Evolutionary conservation across 441 rosid species (phyloP).

Genomic region (Gossypium trilobum): DNA sequence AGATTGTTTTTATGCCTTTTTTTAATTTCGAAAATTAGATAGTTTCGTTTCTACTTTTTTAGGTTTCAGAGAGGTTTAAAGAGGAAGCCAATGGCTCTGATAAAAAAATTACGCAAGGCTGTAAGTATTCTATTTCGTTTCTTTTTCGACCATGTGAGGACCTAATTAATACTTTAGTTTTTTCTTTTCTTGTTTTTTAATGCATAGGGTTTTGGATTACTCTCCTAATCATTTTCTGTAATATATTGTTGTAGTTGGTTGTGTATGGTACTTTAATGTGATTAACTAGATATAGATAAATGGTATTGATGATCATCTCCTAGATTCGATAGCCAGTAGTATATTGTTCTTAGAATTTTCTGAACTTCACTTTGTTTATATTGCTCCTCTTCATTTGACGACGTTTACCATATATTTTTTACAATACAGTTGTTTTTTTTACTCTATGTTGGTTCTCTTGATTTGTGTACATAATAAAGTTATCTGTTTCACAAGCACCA

Average conservation of each 20-base stretch:
- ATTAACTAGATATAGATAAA: background rate
- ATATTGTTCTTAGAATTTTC: background rate
- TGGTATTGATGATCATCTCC: background rate
- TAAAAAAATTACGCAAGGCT: slow-evolving; percentile 66
- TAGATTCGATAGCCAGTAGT: background rate
- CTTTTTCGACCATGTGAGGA: background rate
- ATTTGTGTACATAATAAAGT: background rate
- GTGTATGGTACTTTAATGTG: background rate
- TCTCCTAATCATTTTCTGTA: background rate
- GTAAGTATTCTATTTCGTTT: slow-evolving; percentile 19
- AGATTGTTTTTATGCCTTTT: no score
- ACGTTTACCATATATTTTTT: background rate
- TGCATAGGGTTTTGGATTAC: background rate
- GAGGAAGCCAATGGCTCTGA: slow-evolving; percentile 65
- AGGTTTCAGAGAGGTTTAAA: slow-evolving; percentile 59
- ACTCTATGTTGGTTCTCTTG: background rate
- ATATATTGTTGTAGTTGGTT: background rate
- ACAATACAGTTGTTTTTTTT: background rate
- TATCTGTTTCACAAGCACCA: background rate
- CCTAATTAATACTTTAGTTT: background rate
- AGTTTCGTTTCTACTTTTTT: background rate
- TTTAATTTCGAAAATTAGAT: background rate
- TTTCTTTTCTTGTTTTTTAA: background rate
- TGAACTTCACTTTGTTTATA: background rate
- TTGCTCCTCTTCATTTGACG: background rate